A percentile compares a stretch with the other conserved stretches of the same genome.
Conservation (phyloP, 2,329 filamentous ascomycete genomes). For the Thielaviopsis musarum region DNA sequence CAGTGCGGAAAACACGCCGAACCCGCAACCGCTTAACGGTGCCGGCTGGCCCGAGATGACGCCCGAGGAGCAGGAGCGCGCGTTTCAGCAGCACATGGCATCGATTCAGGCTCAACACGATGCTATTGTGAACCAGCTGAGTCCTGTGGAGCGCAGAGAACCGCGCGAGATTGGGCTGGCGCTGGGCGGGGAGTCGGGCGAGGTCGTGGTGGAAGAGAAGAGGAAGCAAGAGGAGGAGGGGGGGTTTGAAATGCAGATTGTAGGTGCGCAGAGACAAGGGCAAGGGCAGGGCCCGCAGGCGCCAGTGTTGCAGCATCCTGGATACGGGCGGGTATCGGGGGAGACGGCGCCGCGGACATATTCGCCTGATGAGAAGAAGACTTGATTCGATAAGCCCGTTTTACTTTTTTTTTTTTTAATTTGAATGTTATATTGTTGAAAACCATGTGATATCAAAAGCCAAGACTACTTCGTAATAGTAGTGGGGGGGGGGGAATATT, state of each 20-base stretch:
- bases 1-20: slow-evolving; percentile 22
- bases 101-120: slow-evolving; percentile 11
- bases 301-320: slow-evolving; percentile 30
- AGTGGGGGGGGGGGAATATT: neutral
- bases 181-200: neutral
- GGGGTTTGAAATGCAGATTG: slow-evolving; percentile 34
- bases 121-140: slow-evolving; percentile 7
- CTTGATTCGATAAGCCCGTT: neutral
- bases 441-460: too few relatives aligned
- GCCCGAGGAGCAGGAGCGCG: neutral
- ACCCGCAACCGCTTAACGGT: neutral
- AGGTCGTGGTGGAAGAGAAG: neutral
- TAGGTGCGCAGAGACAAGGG: slow-evolving; percentile 21
- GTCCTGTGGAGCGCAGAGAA: neutral
- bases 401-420: neutral
- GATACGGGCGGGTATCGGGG: slow-evolving; percentile 23
- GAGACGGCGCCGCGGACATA: slow-evolving; percentile 15
- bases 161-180: slow-evolving; percentile 14
- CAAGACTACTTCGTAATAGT: too few relatives aligned
- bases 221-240: slow-evolving; percentile 21
- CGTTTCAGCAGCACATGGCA: slow-evolving; percentile 21
- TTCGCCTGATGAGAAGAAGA: neutral
- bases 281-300: slow-evolving; percentile 16
- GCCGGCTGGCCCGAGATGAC: neutral
- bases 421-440: too few relatives aligned